Conservation (phyloP, 768 basidiomycete species). For the Mycena latifolia region DNA sequence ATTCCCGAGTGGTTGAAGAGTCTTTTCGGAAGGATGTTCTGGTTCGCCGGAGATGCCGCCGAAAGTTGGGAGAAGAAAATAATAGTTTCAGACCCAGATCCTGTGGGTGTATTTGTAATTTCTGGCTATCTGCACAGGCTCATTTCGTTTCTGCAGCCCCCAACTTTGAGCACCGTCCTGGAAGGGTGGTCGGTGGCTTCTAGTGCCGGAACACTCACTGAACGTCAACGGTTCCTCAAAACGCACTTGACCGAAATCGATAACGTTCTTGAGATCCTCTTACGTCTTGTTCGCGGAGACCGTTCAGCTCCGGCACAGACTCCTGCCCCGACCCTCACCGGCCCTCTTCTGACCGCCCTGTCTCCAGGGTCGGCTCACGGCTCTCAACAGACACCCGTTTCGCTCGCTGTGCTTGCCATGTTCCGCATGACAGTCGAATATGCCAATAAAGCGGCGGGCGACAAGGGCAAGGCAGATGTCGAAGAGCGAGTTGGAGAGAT, state of each 20-base stretch:
- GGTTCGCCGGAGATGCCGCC: slow-evolving; percentile 86
- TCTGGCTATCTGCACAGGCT: not conserved
- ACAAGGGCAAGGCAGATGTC: slow-evolving; percentile 77
- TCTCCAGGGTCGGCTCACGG: slow-evolving; percentile 84
- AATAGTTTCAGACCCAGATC: slow-evolving; percentile 92
- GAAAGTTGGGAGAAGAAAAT: slow-evolving; percentile 97
- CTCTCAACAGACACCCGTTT: slow-evolving; percentile 93
- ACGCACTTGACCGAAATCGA: slow-evolving; percentile 89
- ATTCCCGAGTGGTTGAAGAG: slow-evolving; percentile 94
- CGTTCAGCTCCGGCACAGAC: slow-evolving; percentile 74
- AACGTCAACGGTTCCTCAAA: slow-evolving; percentile 90
- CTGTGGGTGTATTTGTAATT: slow-evolving; percentile 63
- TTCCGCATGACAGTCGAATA: slow-evolving; percentile 89
- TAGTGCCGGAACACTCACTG: slow-evolving; percentile 76
- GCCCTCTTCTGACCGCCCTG: slow-evolving; percentile 78
- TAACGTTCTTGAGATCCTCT: slow-evolving; percentile 92
- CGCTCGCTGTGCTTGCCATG: slow-evolving; percentile 92
- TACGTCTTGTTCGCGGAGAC: slow-evolving; percentile 93
- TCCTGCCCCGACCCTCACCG: slow-evolving; percentile 72
- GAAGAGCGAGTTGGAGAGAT: slow-evolving; percentile 89
- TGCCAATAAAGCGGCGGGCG: slow-evolving; percentile 76
- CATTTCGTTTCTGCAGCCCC: slow-evolving; percentile 66
- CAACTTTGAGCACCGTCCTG: slow-evolving; percentile 91
- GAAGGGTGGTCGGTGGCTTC: slow-evolving; percentile 93
- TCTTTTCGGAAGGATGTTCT: slow-evolving; percentile 90